Conservation (phyloP, 148 eudicot species). For the Vaccinium darrowii region DNA sequence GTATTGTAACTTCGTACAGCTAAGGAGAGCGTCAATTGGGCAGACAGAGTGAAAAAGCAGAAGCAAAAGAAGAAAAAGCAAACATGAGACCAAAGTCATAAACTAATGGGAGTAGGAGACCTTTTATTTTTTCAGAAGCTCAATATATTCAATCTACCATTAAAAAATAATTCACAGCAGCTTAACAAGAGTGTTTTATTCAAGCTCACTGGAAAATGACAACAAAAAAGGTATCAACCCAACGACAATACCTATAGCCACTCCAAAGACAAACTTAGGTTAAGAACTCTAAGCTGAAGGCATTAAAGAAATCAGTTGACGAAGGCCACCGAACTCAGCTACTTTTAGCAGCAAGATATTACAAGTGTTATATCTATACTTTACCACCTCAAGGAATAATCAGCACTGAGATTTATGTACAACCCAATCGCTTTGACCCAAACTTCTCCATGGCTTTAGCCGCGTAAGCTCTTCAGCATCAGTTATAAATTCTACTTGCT, state of each 20-base stretch:
- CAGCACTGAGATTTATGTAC: slow-evolving; percentile 42
- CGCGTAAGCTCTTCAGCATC: slow-evolving; percentile 12
- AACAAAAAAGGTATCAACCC: not conserved
- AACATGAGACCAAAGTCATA: not conserved
- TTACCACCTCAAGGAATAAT: slow-evolving; percentile 28
- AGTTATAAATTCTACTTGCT: slow-evolving; percentile 8
- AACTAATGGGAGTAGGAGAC: not conserved
- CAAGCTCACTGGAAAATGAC: not conserved
- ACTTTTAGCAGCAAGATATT: slow-evolving; percentile 29
- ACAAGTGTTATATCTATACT: slow-evolving; percentile 32
- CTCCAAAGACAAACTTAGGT: slow-evolving; percentile 15
- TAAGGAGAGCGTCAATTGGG: not conserved
- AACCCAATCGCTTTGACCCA: slow-evolving; percentile 34
- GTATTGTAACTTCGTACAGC: not conserved
- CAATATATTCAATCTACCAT: not conserved
- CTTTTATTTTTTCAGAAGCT: not conserved
- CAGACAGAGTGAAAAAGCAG: not conserved
- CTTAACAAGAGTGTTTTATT: not conserved
- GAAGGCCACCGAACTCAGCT: slow-evolving; percentile 16
- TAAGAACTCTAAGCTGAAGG: slow-evolving; percentile 10
- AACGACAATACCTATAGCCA: not conserved
- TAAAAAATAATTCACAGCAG: not conserved
- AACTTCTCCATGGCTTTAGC: slow-evolving; percentile 23
- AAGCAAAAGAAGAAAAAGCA: not conserved
- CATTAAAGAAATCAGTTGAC: slow-evolving; percentile 16